Percentiles rank a stretch among this genome's conserved stretches.
These are phyloP conservation scores for Phytopythium aichiense DNA, from an alignment of 352 stramenopile species.

Conservation along the genomic window DNA sequence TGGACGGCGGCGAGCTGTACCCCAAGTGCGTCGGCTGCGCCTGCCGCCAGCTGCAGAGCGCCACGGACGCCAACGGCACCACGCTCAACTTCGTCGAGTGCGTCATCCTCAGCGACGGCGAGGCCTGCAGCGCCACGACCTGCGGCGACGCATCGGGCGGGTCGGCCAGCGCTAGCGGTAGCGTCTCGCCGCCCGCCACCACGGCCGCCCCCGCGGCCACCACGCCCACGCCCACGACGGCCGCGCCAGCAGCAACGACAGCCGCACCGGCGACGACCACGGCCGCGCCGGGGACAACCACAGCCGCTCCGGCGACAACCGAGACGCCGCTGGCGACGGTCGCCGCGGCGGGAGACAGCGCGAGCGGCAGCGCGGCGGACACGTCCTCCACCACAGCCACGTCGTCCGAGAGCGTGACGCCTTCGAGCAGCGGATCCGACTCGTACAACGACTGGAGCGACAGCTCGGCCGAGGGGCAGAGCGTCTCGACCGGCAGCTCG, in stretches of 20 bases:
- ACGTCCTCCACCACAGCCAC: background rate
- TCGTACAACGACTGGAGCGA: conserved; percentile 9
- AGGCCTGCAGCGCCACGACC: conserved; percentile 11
- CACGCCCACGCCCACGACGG: background rate
- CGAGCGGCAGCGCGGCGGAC: background rate
- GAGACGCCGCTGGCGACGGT: conserved; percentile 4
- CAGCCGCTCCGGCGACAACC: background rate
- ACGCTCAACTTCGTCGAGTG: conserved; percentile 28
- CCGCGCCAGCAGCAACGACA: background rate
- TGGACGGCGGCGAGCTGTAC: conserved; percentile 14
- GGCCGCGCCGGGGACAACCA: background rate
- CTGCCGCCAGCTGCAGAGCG: conserved; percentile 17
- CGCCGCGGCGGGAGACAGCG: background rate
- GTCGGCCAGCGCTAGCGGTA: background rate
- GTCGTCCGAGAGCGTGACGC: background rate
- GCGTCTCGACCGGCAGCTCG: background rate
- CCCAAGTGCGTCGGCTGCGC: conserved; percentile 28
- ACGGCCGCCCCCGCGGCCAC: background rate
- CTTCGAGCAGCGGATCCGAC: background rate
- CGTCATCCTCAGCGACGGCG: conserved; percentile 16
- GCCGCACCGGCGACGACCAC: background rate
- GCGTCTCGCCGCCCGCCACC: background rate
- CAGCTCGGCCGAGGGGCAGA: background rate
- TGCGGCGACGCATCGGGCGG: background rate
- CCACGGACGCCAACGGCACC: conserved; percentile 11